Conservation (phyloP, 192 early-diverging fungal genomes). For the Coemansia sp. region DNA sequence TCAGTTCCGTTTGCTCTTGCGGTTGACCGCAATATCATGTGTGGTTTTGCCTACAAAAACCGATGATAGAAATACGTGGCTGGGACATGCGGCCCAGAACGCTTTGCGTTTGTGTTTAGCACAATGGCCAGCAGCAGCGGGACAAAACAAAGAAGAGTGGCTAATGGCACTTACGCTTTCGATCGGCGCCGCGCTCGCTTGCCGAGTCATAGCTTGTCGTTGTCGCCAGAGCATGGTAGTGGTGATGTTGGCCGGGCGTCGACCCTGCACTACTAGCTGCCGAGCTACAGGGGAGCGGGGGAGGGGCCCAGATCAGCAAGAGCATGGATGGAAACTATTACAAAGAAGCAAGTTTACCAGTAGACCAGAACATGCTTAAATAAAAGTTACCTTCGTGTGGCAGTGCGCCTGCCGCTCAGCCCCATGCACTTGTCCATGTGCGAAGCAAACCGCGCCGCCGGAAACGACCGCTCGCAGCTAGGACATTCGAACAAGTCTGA, state of each 20-base stretch:
- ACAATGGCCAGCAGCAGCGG: no score
- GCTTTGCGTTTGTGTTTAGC: not conserved
- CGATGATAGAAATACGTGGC: not conserved
- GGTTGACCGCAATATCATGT: constrained; percentile 2
- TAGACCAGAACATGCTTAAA: not conserved
- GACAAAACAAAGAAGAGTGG: no score
- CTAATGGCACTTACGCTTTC: constrained; percentile 34
- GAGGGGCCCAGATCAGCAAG: not conserved
- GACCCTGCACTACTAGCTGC: constrained; percentile 35
- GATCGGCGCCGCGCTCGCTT: constrained; percentile 43
- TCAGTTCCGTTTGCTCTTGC: constrained; percentile 26
- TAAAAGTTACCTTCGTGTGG: constrained; percentile 43
- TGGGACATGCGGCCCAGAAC: constrained; percentile 12
- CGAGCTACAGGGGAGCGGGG: constrained; percentile 19
- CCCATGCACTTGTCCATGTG: constrained; percentile 94
- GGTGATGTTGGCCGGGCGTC: constrained; percentile 42
- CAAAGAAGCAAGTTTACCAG: no score
- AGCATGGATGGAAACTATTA: not conserved
- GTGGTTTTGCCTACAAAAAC: constrained; percentile 1
- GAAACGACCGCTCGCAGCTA: constrained; percentile 73
- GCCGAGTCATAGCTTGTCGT: constrained; percentile 42
- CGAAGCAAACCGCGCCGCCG: constrained; percentile 84
- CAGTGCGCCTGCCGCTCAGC: constrained; percentile 55
- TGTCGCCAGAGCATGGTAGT: no score
- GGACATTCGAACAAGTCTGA: constrained; percentile 72